These are phyloP conservation scores for Myriosclerotinia curreyana DNA, from an alignment of 2,329 filamentous ascomycete genomes.

Conservation along the genomic window DNA sequence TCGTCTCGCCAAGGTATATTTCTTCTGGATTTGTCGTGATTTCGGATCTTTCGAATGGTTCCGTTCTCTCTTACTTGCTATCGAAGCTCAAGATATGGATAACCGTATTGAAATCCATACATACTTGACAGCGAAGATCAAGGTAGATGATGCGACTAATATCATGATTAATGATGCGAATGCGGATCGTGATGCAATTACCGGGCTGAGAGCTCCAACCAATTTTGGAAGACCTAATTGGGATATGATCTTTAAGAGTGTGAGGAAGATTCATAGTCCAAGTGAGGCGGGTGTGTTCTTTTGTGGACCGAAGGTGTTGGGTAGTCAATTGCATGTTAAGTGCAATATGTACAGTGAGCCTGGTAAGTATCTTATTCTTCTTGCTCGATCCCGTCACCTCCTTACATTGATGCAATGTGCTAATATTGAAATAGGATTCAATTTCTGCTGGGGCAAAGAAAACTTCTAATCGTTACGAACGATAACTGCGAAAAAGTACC, in stretches of 20 bases:
- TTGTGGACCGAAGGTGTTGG: constrained; percentile 77
- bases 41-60: constrained; percentile 91
- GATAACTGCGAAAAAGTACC: no score
- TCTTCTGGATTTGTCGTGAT: constrained; percentile 89
- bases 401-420: neutral
- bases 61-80: constrained; percentile 75
- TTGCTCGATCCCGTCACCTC: neutral
- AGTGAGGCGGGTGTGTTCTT: constrained; percentile 79
- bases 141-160: constrained; percentile 80
- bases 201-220: constrained; percentile 74
- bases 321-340: constrained; percentile 73
- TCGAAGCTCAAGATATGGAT: constrained; percentile 81
- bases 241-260: constrained; percentile 84
- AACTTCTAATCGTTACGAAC: constrained; percentile 45
- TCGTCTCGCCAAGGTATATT: constrained; percentile 80
- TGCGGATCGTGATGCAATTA: constrained; percentile 80
- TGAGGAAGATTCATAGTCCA: constrained; percentile 73
- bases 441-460: constrained; percentile 48
- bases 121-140: constrained; percentile 83
- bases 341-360: constrained; percentile 87
- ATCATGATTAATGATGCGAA: constrained; percentile 92
- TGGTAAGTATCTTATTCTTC: constrained; percentile 53
- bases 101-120: constrained; percentile 87
- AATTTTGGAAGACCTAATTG: constrained; percentile 86
- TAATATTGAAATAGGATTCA: constrained; percentile 33